These are phyloP conservation scores for Simplicillium aogashimaense DNA, from an alignment of 2,329 filamentous ascomycete genomes.

Conservation along the genomic window DNA sequence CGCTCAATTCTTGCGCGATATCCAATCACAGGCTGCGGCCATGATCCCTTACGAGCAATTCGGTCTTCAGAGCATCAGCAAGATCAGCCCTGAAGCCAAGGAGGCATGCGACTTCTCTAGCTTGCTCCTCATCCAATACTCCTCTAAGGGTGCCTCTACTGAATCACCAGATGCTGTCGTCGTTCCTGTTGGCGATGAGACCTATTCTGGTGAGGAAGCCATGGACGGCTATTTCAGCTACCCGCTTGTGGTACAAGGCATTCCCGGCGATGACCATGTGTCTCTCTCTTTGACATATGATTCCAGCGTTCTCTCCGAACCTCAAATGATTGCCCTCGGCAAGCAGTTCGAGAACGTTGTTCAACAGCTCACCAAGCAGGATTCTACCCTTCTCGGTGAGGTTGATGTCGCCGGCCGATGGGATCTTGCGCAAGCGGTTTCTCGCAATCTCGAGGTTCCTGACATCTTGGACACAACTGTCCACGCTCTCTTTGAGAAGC, in stretches of 20 bases:
- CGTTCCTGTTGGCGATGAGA: conserved; percentile 5
- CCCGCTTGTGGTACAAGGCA: conserved; percentile 13
- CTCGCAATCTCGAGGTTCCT: conserved; percentile 8
- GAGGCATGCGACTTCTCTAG: conserved; percentile 13
- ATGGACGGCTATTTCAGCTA: conserved; percentile 12
- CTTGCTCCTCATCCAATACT: conserved; percentile 17
- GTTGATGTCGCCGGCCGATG: conserved; percentile 8
- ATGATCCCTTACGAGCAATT: conserved; percentile 57
- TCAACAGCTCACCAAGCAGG: conserved; percentile 6
- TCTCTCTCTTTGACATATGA: conserved; percentile 9
- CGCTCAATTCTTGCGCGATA: conserved; percentile 39
- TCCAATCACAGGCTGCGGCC: conserved; percentile 45
- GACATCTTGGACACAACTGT: conserved; percentile 17
- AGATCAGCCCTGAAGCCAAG: conserved; percentile 26
- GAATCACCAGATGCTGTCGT: neutral
- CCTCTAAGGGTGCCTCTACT: conserved; percentile 1
- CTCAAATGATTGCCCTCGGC: conserved; percentile 7
- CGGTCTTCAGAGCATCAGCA: conserved; percentile 49
- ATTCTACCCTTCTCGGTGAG: conserved; percentile 1
- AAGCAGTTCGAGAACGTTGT: conserved; percentile 10
- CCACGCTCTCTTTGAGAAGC: conserved; percentile 28
- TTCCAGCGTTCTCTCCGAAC: conserved; percentile 3
- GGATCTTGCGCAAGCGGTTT: conserved; percentile 5
- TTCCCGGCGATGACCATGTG: conserved; percentile 4
- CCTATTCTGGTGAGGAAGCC: neutral